Evolutionary conservation across 75 land plant genomes (phyloP).

Genomic region (Pinus taeda): DNA sequence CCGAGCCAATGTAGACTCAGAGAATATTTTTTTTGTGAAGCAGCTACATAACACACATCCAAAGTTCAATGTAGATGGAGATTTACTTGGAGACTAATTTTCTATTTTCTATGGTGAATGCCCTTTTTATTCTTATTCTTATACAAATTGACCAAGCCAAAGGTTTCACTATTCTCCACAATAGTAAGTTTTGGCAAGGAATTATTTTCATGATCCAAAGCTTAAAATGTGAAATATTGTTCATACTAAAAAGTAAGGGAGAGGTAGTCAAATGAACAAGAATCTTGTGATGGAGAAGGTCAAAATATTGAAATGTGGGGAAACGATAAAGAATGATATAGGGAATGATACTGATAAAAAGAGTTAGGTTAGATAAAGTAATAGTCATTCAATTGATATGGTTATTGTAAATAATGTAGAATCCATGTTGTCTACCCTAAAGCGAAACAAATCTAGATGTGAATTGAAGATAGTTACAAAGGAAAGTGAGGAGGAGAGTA

Average conservation of each 20-base stretch:
- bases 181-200: not conserved
- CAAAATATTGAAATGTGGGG: constrained; percentile 1
- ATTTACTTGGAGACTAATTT: not conserved
- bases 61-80: not conserved
- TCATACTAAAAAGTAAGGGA: not conserved
- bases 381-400: no score
- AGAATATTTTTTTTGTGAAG: not conserved
- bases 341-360: not conserved
- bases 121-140: not conserved
- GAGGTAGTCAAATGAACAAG: not conserved
- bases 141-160: no score
- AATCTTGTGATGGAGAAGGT: constrained; percentile 5
- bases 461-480: not conserved
- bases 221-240: not conserved
- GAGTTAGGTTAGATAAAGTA: not conserved
- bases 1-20: not conserved
- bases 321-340: not conserved
- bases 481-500: not conserved
- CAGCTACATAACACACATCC: not conserved
- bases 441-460: not conserved
- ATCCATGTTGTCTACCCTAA: not conserved
- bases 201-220: constrained; percentile 2
- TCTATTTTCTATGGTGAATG: not conserved
- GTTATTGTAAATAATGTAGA: not conserved
- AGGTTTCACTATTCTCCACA: not conserved